Conservation (phyloP, 2,329 filamentous ascomycete genomes). For the Hypocreales sp. region DNA sequence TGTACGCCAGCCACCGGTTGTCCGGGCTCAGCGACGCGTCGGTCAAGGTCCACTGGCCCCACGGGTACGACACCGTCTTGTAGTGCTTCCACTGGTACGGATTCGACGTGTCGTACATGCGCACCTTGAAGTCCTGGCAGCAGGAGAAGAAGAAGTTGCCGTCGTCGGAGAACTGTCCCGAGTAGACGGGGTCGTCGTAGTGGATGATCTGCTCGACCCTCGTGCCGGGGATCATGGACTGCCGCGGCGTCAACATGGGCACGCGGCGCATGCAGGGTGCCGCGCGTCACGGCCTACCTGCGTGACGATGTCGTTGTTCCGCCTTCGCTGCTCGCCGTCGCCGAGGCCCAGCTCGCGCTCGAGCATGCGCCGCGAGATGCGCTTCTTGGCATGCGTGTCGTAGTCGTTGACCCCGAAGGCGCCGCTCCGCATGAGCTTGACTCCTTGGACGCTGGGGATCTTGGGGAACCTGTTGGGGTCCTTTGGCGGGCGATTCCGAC, state of each 20-base stretch:
- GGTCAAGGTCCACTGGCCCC: constrained; percentile 89
- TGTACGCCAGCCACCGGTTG: constrained; percentile 84
- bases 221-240: constrained; percentile 64
- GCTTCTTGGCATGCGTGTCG: constrained; percentile 36
- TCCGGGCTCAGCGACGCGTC: constrained; percentile 85
- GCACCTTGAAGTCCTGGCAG: constrained; percentile 82
- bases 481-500: constrained; percentile 22
- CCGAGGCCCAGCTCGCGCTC: constrained; percentile 70
- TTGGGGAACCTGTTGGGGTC: constrained; percentile 57
- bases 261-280: not conserved
- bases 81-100: constrained; percentile 94
- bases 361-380: constrained; percentile 55
- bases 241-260: not conserved
- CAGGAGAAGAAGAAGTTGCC: constrained; percentile 95
- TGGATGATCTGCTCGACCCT: constrained; percentile 77
- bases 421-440: constrained; percentile 67
- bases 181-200: constrained; percentile 76
- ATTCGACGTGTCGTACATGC: constrained; percentile 96
- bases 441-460: constrained; percentile 65
- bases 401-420: constrained; percentile 57
- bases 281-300: constrained; percentile 31
- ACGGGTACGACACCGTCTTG: constrained; percentile 74
- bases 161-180: constrained; percentile 90
- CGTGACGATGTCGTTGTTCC: constrained; percentile 50
- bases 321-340: constrained; percentile 38